Percentiles rank a stretch among this genome's conserved stretches.
These are phyloP conservation scores for Phytophthora macrochlamydospora DNA, from an alignment of 352 stramenopile genomes.

Conservation along the genomic window DNA sequence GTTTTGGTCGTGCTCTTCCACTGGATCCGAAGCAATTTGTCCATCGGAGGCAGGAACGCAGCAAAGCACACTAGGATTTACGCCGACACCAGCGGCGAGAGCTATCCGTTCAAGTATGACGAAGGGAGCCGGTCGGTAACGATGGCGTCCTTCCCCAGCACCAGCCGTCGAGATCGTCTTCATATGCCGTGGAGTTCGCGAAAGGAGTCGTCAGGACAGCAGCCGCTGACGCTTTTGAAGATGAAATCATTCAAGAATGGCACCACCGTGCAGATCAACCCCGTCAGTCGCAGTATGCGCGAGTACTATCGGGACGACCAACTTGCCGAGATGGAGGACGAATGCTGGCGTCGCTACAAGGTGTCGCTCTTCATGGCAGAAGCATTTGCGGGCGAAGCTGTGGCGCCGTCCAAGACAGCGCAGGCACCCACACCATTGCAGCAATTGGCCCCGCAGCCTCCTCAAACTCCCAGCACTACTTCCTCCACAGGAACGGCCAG, in stretches of 20 bases:
- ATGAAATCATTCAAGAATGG: slow-evolving; percentile 52
- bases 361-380: slow-evolving; percentile 66
- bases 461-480: not conserved
- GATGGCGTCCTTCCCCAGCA: not conserved
- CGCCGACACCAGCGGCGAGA: slow-evolving; percentile 7
- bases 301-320: slow-evolving; percentile 55
- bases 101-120: not conserved
- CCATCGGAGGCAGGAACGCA: slow-evolving; percentile 16
- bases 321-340: slow-evolving; percentile 65
- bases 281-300: slow-evolving; percentile 51
- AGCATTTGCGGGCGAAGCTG: slow-evolving; percentile 22
- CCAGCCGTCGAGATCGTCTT: slow-evolving; percentile 5
- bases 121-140: slow-evolving; percentile 1
- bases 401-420: not conserved
- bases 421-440: not conserved
- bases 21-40: slow-evolving; percentile 14
- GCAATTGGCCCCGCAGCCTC: not conserved
- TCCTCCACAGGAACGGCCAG: slow-evolving; percentile 1
- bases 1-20: not conserved
- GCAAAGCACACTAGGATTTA: slow-evolving; percentile 20
- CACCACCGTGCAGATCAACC: slow-evolving; percentile 58
- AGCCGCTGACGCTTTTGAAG: slow-evolving; percentile 38
- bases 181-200: not conserved
- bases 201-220: not conserved
- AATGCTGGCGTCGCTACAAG: slow-evolving; percentile 78